These are phyloP conservation scores for Geopyxis carbonaria DNA, from an alignment of 495 filamentous ascomycete genomes.

Conservation along the genomic window DNA sequence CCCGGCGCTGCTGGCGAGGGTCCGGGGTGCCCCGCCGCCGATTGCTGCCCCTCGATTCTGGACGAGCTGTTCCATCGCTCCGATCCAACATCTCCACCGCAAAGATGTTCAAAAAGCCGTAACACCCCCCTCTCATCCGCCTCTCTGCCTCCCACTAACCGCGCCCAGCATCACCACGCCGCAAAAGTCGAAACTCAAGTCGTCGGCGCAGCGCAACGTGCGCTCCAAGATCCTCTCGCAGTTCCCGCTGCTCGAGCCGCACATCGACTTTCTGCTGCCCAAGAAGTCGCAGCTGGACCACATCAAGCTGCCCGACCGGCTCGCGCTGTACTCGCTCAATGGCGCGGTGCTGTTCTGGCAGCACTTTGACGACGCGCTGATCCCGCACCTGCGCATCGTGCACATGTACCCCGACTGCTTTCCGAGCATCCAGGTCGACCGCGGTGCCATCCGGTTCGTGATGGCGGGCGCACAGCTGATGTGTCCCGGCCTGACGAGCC, in stretches of 20 bases:
- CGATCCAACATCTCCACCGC: constrained; percentile 2
- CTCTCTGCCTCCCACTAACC: constrained; percentile 1
- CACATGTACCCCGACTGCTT: constrained; percentile 55
- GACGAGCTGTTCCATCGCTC: no score
- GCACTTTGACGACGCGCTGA: constrained; percentile 55
- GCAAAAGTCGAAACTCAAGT: constrained; percentile 91
- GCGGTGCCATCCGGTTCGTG: constrained; percentile 93
- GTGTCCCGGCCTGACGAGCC: constrained; percentile 75
- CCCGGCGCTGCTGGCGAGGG: constrained; percentile 1
- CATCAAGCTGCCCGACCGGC: constrained; percentile 74
- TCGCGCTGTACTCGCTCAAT: constrained; percentile 70
- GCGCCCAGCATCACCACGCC: constrained; percentile 48
- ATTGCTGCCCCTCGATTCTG: not conserved
- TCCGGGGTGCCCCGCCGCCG: not conserved
- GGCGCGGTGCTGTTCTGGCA: constrained; percentile 73
- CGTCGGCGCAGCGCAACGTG: constrained; percentile 74
- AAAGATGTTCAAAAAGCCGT: constrained; percentile 91
- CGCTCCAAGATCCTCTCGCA: constrained; percentile 64
- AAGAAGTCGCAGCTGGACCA: constrained; percentile 88
- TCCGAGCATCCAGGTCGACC: constrained; percentile 57
- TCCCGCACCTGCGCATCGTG: constrained; percentile 66
- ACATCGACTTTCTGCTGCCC: constrained; percentile 88
- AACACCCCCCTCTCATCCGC: constrained; percentile 18
- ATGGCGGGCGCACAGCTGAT: constrained; percentile 83
- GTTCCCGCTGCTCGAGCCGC: constrained; percentile 68